Percentiles rank a stretch among this genome's conserved stretches.
These are phyloP conservation scores for Globisporangium cederbergense DNA, from an alignment of 352 stramenopile genomes.

Conservation along the genomic window DNA sequence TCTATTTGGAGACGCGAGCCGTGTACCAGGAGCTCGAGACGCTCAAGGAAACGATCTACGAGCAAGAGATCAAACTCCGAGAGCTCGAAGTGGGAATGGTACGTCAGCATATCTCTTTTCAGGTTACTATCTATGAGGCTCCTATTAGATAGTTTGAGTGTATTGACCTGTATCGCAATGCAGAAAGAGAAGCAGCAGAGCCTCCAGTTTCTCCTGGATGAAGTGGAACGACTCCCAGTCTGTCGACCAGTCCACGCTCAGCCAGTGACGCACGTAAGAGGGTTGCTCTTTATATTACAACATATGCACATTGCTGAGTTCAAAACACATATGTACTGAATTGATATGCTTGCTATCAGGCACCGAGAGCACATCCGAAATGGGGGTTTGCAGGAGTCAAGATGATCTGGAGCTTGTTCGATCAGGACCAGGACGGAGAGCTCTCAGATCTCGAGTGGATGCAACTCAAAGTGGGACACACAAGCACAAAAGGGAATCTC, in stretches of 20 bases:
- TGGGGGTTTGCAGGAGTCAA: conserved; percentile 33
- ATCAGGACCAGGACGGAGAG: conserved; percentile 25
- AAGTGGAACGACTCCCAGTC: conserved; percentile 33
- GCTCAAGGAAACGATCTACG: conserved; percentile 56
- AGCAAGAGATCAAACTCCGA: conserved; percentile 48
- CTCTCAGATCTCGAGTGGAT: conserved; percentile 27
- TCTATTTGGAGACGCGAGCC: conserved; percentile 50
- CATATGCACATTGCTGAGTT: neutral
- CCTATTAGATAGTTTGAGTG: too few species aligned
- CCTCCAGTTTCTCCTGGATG: conserved; percentile 35
- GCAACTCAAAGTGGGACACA: conserved; percentile 32
- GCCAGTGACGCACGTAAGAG: neutral
- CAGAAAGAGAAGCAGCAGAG: conserved; percentile 57
- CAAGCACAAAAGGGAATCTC: neutral
- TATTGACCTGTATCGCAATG: neutral
- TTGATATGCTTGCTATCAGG: neutral
- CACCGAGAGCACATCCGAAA: conserved; percentile 11
- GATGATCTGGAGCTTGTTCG: conserved; percentile 41
- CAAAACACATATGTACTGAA: neutral
- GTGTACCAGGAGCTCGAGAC: conserved; percentile 54
- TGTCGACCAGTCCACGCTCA: conserved; percentile 11
- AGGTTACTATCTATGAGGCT: too few species aligned
- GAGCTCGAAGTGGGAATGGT: conserved; percentile 50
- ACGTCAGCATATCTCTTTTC: neutral
- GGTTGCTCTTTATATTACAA: too few species aligned